A percentile compares a stretch with the other conserved stretches of the same genome.
These are phyloP conservation scores for Candida manassasensis DNA, from an alignment of 805 yeast species.

Conservation along the genomic window DNA sequence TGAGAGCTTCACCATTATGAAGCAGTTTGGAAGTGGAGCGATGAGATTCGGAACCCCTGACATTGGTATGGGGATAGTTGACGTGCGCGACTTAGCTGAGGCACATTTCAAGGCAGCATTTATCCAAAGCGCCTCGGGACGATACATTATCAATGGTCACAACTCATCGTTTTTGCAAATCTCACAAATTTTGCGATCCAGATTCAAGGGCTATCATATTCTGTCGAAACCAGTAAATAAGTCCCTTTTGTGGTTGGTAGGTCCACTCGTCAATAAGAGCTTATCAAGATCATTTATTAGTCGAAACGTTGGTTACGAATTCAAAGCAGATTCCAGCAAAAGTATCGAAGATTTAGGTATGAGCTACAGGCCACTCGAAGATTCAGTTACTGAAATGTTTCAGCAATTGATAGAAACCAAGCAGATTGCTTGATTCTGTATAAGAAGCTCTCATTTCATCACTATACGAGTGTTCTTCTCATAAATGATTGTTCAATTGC, in stretches of 20 bases:
- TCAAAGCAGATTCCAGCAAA: constrained; percentile 3
- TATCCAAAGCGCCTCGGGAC: constrained; percentile 4
- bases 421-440: constrained; percentile 4
- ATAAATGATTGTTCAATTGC: too few relatives aligned
- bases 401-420: constrained; percentile 5
- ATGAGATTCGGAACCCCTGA: constrained; percentile 13
- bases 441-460: too few relatives aligned
- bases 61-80: constrained; percentile 24
- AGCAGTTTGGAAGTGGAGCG: constrained; percentile 4
- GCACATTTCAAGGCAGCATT: constrained; percentile 34
- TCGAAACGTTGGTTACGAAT: neutral
- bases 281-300: constrained; percentile 4
- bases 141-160: constrained; percentile 6
- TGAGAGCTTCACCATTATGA: constrained; percentile 7
- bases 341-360: constrained; percentile 5
- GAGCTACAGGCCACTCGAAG: constrained; percentile 6
- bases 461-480: too few relatives aligned
- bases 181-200: neutral
- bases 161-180: constrained; percentile 5
- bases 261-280: constrained; percentile 3
- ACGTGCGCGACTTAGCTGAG: constrained; percentile 44
- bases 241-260: neutral
- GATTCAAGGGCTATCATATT: neutral
- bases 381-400: constrained; percentile 5
- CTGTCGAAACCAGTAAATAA: neutral